Percentiles rank a stretch among this genome's conserved stretches.
phyloP scores from a whole-genome alignment of 2,329 filamentous ascomycete species.

The Fusarium acutatum region DNA sequence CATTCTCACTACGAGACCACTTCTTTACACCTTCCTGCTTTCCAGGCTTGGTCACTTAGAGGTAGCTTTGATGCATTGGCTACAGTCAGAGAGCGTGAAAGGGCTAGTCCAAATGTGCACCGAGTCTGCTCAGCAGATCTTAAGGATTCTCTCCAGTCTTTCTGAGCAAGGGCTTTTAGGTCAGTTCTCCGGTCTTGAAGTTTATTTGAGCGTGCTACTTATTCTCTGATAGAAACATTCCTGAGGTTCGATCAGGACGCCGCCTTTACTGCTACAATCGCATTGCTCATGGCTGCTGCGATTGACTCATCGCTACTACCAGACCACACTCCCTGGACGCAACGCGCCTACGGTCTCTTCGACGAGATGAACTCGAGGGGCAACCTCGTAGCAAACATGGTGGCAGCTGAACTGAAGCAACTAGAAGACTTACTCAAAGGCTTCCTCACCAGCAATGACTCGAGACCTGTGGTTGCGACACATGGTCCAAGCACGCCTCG shows the following conservation, averaged over 20 bases:
- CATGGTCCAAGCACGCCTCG: constrained; percentile 2
- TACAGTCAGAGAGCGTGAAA: constrained; percentile 29
- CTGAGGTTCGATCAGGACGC: constrained; percentile 24
- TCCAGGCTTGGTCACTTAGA: constrained; percentile 31
- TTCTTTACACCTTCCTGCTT: constrained; percentile 33
- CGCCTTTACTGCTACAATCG: constrained; percentile 46
- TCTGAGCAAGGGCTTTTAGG: constrained; percentile 28
- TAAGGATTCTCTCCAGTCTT: constrained; percentile 19
- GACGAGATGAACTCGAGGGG: constrained; percentile 57
- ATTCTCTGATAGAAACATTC: constrained; percentile 7
- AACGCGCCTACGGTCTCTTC: constrained; percentile 53
- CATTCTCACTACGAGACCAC: constrained; percentile 28
- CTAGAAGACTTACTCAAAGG: constrained; percentile 10
- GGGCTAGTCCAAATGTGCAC: constrained; percentile 15
- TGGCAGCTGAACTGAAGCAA: constrained; percentile 30
- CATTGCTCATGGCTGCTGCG: constrained; percentile 50
- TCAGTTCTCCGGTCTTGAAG: not conserved
- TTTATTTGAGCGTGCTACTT: not conserved
- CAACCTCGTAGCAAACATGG: constrained; percentile 54
- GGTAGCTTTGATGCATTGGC: constrained; percentile 32
- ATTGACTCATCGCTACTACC: constrained; percentile 49
- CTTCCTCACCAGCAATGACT: not conserved
- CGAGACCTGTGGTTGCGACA: not conserved
- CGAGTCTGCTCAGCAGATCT: constrained; percentile 23
- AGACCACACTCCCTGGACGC: constrained; percentile 47